phyloP scores from a whole-genome alignment of 2,329 filamentous ascomycete species.

The Myriosclerotinia duriaeana region DNA sequence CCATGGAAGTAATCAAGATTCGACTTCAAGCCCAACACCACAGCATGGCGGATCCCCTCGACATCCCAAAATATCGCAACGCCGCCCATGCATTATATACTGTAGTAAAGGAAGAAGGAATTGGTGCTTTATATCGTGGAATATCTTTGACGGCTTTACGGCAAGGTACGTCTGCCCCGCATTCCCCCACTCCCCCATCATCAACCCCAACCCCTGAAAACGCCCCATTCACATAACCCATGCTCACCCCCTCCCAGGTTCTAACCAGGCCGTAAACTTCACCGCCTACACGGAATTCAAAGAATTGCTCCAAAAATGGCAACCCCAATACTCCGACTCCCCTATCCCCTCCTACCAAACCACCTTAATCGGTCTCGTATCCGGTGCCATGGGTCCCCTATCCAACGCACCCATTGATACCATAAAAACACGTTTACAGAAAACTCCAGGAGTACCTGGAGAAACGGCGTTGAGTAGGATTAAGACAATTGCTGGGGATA shows the following conservation, averaged over 20 bases:
- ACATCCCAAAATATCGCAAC: conserved; percentile 95
- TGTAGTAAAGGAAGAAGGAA: conserved; percentile 86
- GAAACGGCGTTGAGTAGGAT: conserved; percentile 81
- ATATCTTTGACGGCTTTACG: conserved; percentile 90
- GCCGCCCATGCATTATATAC: conserved; percentile 82
- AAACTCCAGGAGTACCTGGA: conserved; percentile 77
- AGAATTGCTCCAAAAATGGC: conserved; percentile 67
- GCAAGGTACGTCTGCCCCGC: conserved; percentile 61
- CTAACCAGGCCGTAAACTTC: conserved; percentile 98
- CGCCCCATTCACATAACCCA: neutral
- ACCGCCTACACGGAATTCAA: conserved; percentile 96
- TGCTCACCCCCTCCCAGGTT: conserved; percentile 28
- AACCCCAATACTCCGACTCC: conserved; percentile 63
- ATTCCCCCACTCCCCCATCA: neutral
- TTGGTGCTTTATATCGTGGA: conserved; percentile 85
- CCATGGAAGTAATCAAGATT: conserved; percentile 99
- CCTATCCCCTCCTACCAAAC: conserved; percentile 87
- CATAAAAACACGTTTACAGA: conserved; percentile 96
- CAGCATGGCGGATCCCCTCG: conserved; percentile 94
- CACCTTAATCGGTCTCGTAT: conserved; percentile 80
- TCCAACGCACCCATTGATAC: conserved; percentile 98
- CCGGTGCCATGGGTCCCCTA: conserved; percentile 91
- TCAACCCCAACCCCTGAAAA: neutral
- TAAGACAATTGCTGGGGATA: conserved; percentile 71
- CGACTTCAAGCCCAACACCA: conserved; percentile 97